phyloP scores from a whole-genome alignment of 1,284 basidiomycete genomes.

The Rhodotorula sp. region DNA sequence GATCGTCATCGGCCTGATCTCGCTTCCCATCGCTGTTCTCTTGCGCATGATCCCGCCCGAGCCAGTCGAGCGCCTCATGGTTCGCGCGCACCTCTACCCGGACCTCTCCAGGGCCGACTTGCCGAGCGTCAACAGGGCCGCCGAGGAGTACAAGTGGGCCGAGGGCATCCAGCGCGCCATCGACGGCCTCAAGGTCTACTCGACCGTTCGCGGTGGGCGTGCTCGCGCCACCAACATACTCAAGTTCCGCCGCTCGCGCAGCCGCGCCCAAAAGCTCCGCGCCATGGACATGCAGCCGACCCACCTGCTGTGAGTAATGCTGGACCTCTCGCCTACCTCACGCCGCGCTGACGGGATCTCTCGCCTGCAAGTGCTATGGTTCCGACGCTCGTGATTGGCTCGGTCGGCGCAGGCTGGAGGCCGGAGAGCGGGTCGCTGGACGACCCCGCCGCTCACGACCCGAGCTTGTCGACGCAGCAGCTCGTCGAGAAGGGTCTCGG shows the following conservation, averaged over 20 bases:
- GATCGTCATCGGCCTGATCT: slow-evolving; percentile 77
- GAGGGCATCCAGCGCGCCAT: slow-evolving; percentile 65
- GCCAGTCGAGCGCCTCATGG: slow-evolving; percentile 73
- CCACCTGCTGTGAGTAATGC: slow-evolving; percentile 58
- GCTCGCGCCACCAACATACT: slow-evolving; percentile 45
- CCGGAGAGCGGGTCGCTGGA: slow-evolving; percentile 63
- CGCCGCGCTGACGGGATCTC: neutral
- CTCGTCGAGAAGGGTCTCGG: slow-evolving; percentile 33
- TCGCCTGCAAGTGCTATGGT: slow-evolving; percentile 84
- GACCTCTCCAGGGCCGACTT: slow-evolving; percentile 58
- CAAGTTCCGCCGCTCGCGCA: slow-evolving; percentile 46
- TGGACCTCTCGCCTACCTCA: neutral
- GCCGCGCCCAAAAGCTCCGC: slow-evolving; percentile 42
- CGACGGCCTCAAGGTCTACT: slow-evolving; percentile 78
- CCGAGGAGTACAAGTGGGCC: slow-evolving; percentile 54
- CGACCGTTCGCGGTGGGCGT: slow-evolving; percentile 79
- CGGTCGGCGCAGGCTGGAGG: slow-evolving; percentile 75
- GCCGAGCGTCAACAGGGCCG: slow-evolving; percentile 59
- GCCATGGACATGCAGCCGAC: slow-evolving; percentile 56
- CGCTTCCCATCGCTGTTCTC: slow-evolving; percentile 81
- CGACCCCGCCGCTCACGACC: slow-evolving; percentile 72
- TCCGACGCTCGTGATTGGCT: slow-evolving; percentile 77
- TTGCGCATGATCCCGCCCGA: slow-evolving; percentile 78
- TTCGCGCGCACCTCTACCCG: slow-evolving; percentile 64
- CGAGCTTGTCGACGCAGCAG: slow-evolving; percentile 61